These are phyloP conservation scores for Penicillium aurantiogriseum DNA, from an alignment of 2,329 filamentous ascomycete genomes.

Conservation along the genomic window DNA sequence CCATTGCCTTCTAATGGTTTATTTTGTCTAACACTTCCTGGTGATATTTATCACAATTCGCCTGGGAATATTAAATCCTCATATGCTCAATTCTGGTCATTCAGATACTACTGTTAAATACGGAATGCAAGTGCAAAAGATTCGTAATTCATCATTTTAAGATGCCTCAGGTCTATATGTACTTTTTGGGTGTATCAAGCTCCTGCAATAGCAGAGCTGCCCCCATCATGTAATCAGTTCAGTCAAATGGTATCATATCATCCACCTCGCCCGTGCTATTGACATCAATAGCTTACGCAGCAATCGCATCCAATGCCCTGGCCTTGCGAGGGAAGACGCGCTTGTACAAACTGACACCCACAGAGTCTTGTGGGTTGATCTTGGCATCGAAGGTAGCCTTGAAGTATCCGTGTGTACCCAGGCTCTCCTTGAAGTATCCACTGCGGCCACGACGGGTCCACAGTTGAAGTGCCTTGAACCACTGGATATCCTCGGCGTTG, in stretches of 20 bases:
- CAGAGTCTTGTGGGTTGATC: slow-evolving; percentile 92
- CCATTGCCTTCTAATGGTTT: not conserved
- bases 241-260: slow-evolving; percentile 33
- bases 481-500: slow-evolving; percentile 88
- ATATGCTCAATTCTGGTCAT: not conserved
- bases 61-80: not conserved
- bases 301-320: slow-evolving; percentile 43
- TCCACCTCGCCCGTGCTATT: slow-evolving; percentile 17
- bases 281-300: slow-evolving; percentile 16
- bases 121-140: slow-evolving; percentile 12
- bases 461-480: slow-evolving; percentile 94
- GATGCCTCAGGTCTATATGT: slow-evolving; percentile 28
- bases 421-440: slow-evolving; percentile 87
- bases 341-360: slow-evolving; percentile 88
- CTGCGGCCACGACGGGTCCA: slow-evolving; percentile 89
- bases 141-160: slow-evolving; percentile 33
- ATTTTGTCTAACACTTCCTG: not conserved
- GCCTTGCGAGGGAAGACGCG: slow-evolving; percentile 76
- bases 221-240: slow-evolving; percentile 20
- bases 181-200: slow-evolving; percentile 27
- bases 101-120: not conserved
- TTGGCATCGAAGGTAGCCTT: slow-evolving; percentile 96
- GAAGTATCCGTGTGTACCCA: slow-evolving; percentile 99
- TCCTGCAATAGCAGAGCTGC: slow-evolving; percentile 2
- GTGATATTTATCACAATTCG: not conserved